Percentiles rank a stretch among this genome's conserved stretches.
Evolutionary conservation across 2,329 filamentous ascomycete species (phyloP).

Genomic region (Pestalotiopsis sp.): DNA sequence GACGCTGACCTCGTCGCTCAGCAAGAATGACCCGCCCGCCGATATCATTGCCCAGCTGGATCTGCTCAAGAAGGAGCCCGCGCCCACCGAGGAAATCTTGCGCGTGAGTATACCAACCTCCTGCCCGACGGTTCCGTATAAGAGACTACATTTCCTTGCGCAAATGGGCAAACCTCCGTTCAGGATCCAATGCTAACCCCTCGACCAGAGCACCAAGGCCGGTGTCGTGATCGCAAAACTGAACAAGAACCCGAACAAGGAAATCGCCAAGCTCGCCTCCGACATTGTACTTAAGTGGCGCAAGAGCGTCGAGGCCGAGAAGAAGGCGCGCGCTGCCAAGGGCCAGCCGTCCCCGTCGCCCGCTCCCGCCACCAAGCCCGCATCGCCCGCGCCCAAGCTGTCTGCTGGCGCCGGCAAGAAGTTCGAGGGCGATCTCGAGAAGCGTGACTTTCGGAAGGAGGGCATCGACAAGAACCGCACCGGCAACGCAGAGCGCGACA

Average conservation of each 20-base stretch:
- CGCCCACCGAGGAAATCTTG: slow-evolving; percentile 86
- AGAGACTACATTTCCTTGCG: neutral
- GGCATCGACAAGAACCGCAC: slow-evolving; percentile 78
- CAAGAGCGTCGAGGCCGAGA: slow-evolving; percentile 71
- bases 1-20: slow-evolving; percentile 77
- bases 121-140: neutral
- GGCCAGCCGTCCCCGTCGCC: slow-evolving; percentile 58
- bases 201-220: slow-evolving; percentile 73
- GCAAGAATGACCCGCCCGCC: slow-evolving; percentile 71
- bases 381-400: slow-evolving; percentile 31
- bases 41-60: slow-evolving; percentile 75
- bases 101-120: slow-evolving; percentile 57
- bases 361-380: slow-evolving; percentile 25
- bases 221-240: slow-evolving; percentile 87
- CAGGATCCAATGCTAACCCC: neutral
- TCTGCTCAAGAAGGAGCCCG: slow-evolving; percentile 76
- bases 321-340: slow-evolving; percentile 45
- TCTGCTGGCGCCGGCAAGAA: slow-evolving; percentile 45
- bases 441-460: slow-evolving; percentile 81
- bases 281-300: slow-evolving; percentile 90
- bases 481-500: slow-evolving; percentile 73
- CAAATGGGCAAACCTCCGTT: neutral
- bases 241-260: slow-evolving; percentile 75
- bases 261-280: slow-evolving; percentile 74
- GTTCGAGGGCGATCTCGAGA: slow-evolving; percentile 70